Percentiles rank a stretch among this genome's conserved stretches.
phyloP scores from a whole-genome alignment of 768 basidiomycete genomes.

The Leccinum pellstonianum region DNA sequence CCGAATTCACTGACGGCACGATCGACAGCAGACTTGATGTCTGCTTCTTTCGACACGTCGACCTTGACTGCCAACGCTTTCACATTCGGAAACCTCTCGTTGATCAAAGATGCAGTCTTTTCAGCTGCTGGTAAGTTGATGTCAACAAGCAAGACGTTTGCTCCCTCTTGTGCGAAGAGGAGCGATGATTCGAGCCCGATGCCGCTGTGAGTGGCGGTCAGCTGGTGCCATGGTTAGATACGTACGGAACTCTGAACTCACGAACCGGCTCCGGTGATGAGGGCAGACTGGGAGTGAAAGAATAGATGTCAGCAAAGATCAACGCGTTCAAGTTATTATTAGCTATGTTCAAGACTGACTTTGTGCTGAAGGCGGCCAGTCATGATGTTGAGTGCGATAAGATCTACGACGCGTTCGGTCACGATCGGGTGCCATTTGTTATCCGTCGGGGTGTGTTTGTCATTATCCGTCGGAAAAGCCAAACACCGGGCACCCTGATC shows the following conservation, averaged over 20 bases:
- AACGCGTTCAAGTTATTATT: neutral
- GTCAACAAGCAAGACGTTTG: slow-evolving; percentile 86
- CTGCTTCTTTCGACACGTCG: slow-evolving; percentile 87
- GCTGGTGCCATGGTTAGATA: neutral
- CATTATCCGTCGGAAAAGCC: neutral
- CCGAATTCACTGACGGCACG: slow-evolving; percentile 82
- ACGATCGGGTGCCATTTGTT: neutral
- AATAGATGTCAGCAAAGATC: slow-evolving; percentile 13
- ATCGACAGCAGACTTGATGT: slow-evolving; percentile 82
- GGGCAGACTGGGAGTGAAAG: slow-evolving; percentile 51
- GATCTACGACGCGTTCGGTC: neutral
- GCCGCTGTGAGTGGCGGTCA: slow-evolving; percentile 53
- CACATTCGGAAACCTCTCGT: slow-evolving; percentile 64
- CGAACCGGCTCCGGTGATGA: slow-evolving; percentile 90
- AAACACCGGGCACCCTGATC: neutral
- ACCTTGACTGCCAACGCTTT: slow-evolving; percentile 68
- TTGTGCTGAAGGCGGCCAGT: slow-evolving; percentile 67
- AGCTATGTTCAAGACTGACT: slow-evolving; percentile 34
- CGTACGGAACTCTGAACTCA: slow-evolving; percentile 39
- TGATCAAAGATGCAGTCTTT: slow-evolving; percentile 62
- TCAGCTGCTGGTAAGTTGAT: slow-evolving; percentile 77
- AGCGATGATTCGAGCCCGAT: slow-evolving; percentile 96
- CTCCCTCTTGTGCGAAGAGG: slow-evolving; percentile 92
- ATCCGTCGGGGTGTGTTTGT: neutral
- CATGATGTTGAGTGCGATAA: slow-evolving; percentile 40